Base-by-base conservation (phyloP, 768 basidiomycete genomes). In the Phylloporus rhodoxanthus region DNA sequence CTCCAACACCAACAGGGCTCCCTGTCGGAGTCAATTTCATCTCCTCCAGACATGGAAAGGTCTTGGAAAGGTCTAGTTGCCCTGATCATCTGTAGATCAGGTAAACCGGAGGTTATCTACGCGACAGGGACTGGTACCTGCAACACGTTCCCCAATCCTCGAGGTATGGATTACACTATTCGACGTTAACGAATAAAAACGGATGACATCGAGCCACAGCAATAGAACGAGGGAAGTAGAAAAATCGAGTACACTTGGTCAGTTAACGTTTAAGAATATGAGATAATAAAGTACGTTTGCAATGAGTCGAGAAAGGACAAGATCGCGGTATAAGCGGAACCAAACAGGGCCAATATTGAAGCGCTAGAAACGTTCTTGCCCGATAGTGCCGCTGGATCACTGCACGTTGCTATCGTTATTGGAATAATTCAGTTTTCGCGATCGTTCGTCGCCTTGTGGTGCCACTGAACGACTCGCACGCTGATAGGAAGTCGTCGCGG, bases 241-340 rank as follows among this genome's bases (percentile, higher is more conserved):
- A 29, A n/a, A 45, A 34, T 49, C 51, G 32, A 43, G 60, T 63
- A 55, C 55, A 65, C 21, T 33, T 43, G 40, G 45, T 54, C 52
- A 48, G 54, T 60, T 68, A 61, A 54, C 50, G 38, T 62, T 66
- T 64, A 67, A 61, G 23, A 40, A 36, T 55, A 68, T 68, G 67
- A 68, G 29, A 57, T 68, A 65, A 57, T 56, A 60, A 42, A 52
- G 52, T 67, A 58, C 25, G 57, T 63, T 61, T 64, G 53, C 55
- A 66, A 59, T 54, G 40, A 8, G 11, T 39, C 38, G 40, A 51
- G 55, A 52, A 48, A 25, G 30, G 44, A 30, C 8, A 43, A 40
- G 15, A 49, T 42, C 32, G 32, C 45, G 52, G 51, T 53, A 54
- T 57, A 33, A 53, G 23, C 39, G 34, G 40, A 37, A 38, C 26